These are phyloP conservation scores for Fusarium mangiferae DNA, from an alignment of 2,329 filamentous ascomycete genomes.

Conservation along the genomic window DNA sequence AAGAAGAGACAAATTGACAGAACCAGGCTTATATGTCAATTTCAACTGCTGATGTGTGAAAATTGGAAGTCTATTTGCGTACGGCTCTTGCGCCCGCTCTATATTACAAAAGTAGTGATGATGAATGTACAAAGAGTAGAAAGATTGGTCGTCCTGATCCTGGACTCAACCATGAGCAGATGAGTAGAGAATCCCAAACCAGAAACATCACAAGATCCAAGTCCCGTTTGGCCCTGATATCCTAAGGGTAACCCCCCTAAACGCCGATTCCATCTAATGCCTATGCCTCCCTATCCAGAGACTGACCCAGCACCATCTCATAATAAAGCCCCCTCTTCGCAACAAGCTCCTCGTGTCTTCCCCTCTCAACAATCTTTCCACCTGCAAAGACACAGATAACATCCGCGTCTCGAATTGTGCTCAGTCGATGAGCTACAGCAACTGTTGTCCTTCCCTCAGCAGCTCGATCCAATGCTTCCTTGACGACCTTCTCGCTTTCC, in stretches of 20 bases:
- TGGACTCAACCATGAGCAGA: neutral
- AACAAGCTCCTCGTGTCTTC: conserved; percentile 70
- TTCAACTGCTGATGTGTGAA: neutral
- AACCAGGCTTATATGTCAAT: neutral
- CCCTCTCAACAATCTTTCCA: conserved; percentile 63
- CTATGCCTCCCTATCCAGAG: conserved; percentile 49
- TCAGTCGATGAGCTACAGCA: conserved; percentile 71
- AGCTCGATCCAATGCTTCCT: conserved; percentile 66
- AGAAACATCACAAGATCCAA: neutral
- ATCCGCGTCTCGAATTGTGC: conserved; percentile 67
- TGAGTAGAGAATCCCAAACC: neutral
- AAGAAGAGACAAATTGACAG: neutral
- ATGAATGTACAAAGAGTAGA: neutral
- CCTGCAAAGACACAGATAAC: conserved; percentile 68
- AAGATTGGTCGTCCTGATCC: neutral
- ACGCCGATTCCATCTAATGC: neutral
- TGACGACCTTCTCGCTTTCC: conserved; percentile 72
- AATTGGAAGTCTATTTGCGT: neutral
- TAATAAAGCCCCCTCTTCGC: conserved; percentile 59
- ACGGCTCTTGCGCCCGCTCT: neutral
- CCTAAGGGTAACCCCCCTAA: neutral
- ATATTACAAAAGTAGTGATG: neutral
- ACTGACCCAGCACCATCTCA: conserved; percentile 62
- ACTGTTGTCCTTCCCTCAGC: conserved; percentile 62
- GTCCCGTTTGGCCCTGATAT: neutral